Percentiles rank a stretch among this genome's conserved stretches.
Conservation (phyloP, 345 rosid genomes). For the Acer campestre region DNA sequence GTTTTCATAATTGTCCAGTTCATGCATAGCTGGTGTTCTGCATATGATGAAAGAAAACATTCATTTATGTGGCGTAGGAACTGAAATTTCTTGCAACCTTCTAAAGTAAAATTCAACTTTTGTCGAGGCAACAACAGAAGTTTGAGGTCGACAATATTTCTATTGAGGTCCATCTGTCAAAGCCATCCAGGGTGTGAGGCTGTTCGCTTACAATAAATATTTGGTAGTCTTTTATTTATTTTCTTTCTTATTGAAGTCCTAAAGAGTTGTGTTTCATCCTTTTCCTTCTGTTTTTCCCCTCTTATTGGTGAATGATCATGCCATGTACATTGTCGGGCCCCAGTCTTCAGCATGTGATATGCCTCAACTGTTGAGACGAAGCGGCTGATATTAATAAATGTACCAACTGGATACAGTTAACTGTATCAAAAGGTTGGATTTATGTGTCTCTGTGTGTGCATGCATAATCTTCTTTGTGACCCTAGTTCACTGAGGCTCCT, state of each 20-base stretch:
- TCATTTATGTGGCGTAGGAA: conserved; percentile 15
- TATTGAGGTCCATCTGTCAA: conserved; percentile 25
- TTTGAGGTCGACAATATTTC: conserved; percentile 22
- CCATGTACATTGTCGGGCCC: neutral
- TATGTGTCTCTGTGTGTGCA: neutral
- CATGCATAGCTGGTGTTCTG: conserved; percentile 20
- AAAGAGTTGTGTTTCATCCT: conserved; percentile 3
- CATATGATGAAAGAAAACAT: conserved; percentile 14
- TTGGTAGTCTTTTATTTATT: conserved; percentile 30
- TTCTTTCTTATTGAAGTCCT: conserved; percentile 26
- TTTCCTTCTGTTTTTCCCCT: neutral
- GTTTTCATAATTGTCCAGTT: conserved; percentile 26
- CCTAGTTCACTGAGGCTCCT: neutral
- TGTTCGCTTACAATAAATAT: conserved; percentile 28
- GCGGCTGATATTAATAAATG: neutral
- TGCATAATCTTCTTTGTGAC: neutral
- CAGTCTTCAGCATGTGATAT: neutral
- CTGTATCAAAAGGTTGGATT: conserved; percentile 1
- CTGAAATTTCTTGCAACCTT: conserved; percentile 17
- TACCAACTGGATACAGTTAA: neutral
- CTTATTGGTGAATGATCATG: conserved; percentile 2
- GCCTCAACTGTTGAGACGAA: neutral
- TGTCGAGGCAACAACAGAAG: conserved; percentile 27
- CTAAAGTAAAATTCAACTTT: conserved; percentile 31
- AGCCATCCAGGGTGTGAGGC: conserved; percentile 36